phyloP scores from a whole-genome alignment of 352 stramenopile species.

The Phytophthora cajani region DNA sequence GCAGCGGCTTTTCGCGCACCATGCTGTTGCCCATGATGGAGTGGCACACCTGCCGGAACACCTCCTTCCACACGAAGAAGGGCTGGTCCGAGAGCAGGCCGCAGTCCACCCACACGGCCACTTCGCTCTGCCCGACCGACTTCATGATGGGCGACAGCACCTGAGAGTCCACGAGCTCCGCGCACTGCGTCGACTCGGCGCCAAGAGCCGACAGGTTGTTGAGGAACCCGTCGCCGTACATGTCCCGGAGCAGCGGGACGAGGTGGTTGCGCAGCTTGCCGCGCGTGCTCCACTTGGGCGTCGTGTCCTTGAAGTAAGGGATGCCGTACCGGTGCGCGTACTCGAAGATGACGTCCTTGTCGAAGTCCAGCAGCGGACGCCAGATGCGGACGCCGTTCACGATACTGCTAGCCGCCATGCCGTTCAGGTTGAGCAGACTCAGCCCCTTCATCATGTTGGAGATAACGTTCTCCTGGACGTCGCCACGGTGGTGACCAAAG shows the following conservation, averaged over 20 bases:
- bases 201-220: conserved; percentile 84
- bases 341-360: conserved; percentile 95
- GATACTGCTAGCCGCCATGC: conserved; percentile 89
- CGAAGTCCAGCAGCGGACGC: conserved; percentile 93
- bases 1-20: conserved; percentile 84
- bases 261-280: conserved; percentile 96
- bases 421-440: conserved; percentile 93
- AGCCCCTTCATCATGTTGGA: conserved; percentile 97
- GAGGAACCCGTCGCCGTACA: conserved; percentile 94
- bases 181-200: conserved; percentile 81
- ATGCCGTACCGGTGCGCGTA: conserved; percentile 96
- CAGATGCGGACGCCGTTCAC: conserved; percentile 88
- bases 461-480: conserved; percentile 98
- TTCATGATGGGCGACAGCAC: conserved; percentile 71
- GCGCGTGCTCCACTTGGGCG: conserved; percentile 95
- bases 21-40: conserved; percentile 82
- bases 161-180: conserved; percentile 64
- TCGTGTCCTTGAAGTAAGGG: conserved; percentile 98
- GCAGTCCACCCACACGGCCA: conserved; percentile 79
- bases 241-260: conserved; percentile 93
- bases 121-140: conserved; percentile 59
- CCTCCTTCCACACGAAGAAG: conserved; percentile 90
- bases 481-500: conserved; percentile 96
- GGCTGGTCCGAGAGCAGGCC: conserved; percentile 59
- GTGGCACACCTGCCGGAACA: conserved; percentile 85